Evolutionary conservation across 306 rosid genomes (phyloP), one percentile per base, ranked within the genome.

Genomic region (Castanospermum australe): DNA sequence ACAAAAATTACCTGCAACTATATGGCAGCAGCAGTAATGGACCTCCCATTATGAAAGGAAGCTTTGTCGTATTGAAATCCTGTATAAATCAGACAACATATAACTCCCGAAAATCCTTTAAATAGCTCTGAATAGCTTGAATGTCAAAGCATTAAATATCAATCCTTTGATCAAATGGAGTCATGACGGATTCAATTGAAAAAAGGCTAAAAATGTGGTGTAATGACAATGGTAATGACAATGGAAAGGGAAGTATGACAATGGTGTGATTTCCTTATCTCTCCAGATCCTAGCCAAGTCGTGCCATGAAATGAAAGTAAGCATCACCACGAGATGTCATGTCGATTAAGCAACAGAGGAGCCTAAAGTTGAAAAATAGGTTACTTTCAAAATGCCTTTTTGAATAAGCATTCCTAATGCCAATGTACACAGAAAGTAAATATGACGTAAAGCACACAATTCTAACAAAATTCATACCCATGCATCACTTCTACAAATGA

Each of bases 71-170:
- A 67, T 86, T 52, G 88, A 71, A 80, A 65, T 73, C 97, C 97
- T 92, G 97, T 90, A 85, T 91, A 80, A 88, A 88, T 82, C 89
- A 83, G 89, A 92, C 89, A 91, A 80, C 68, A 85, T 82, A 85
- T 83, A 84, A 87, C 85, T 83, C 90, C 82, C 64, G 44, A 69
- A 67, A 73, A 68, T 78, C 83, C 80, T 71, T 67, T 45, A 76
- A 74, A 76, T 42, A 73, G 75, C 84, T 70, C 73, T 76, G 64
- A 81, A 81, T 80, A 77, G 82, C 86, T 82, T 77, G 80, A 86
- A 86, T 82, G 71, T 54, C 86, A 57, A 86, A 75, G 79, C 77
- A 86, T 79, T 82, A 77, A n/a, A 67, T 48, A 84, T 22, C 72
- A 81, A 75, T 47, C 76, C 88, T 84, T 55, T 50, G 70, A 81